These are phyloP conservation scores for Xerocomellus amylosporus DNA, from an alignment of 768 basidiomycete genomes.

Conservation along the genomic window DNA sequence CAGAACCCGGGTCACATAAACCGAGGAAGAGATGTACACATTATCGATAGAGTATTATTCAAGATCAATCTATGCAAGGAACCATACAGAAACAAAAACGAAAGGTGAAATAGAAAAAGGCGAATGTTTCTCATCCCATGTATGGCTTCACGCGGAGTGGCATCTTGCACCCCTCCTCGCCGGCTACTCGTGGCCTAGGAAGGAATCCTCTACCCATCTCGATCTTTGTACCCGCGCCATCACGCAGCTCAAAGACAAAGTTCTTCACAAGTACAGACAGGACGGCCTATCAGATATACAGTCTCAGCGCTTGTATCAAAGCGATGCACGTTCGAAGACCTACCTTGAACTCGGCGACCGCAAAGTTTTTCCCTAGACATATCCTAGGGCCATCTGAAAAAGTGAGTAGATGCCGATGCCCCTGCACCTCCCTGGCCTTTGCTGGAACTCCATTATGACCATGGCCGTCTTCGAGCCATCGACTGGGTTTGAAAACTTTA, in stretches of 20 bases:
- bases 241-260: constrained; percentile 35
- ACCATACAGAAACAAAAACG: too few species aligned
- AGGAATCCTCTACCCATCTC: constrained; percentile 9
- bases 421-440: constrained; percentile 30
- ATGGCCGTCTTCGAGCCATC: constrained; percentile 48
- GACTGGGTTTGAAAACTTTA: constrained; percentile 55
- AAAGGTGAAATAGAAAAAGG: too few species aligned
- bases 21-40: too few species aligned
- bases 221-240: constrained; percentile 33
- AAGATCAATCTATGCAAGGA: too few species aligned
- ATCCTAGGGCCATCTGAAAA: too few species aligned
- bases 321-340: neutral
- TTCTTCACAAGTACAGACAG: constrained; percentile 41
- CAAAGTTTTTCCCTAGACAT: constrained; percentile 24
- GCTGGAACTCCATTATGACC: constrained; percentile 17
- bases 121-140: too few species aligned
- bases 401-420: too few species aligned
- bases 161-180: constrained; percentile 24
- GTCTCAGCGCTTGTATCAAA: neutral
- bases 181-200: constrained; percentile 15
- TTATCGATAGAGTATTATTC: too few species aligned
- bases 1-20: too few species aligned
- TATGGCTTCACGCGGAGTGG: constrained; percentile 26
- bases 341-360: constrained; percentile 38
- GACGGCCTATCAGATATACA: constrained; percentile 33